Conservation (phyloP, 1,284 basidiomycete species). For the Ceratobasidium sp. region DNA sequence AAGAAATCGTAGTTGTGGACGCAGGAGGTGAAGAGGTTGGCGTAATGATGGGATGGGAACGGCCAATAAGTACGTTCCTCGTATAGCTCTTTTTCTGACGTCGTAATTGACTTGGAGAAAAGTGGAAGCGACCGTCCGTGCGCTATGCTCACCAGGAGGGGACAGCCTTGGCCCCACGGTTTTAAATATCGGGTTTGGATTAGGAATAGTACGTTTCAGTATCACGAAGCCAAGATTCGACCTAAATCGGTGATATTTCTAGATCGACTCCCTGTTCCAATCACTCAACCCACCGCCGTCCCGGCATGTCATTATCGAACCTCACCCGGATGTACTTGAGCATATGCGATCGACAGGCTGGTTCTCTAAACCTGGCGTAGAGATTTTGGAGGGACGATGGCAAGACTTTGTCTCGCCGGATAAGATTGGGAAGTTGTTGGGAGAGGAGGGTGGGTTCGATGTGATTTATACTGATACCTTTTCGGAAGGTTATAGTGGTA, state of each 20-base stretch:
- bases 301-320: conserved; percentile 93
- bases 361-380: conserved; percentile 82
- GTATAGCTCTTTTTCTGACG: neutral
- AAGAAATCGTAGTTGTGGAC: conserved; percentile 83
- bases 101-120: conserved; percentile 16
- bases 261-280: conserved; percentile 91
- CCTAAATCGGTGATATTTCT: conserved; percentile 34
- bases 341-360: conserved; percentile 82
- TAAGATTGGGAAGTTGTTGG: conserved; percentile 58
- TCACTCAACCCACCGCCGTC: conserved; percentile 69
- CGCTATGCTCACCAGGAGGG: conserved; percentile 67
- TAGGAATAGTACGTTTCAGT: conserved; percentile 82
- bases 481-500: conserved; percentile 86
- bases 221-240: neutral
- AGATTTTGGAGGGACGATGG: conserved; percentile 91
- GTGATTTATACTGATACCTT: conserved; percentile 97
- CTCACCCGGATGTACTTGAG: conserved; percentile 90
- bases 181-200: conserved; percentile 91
- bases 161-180: conserved; percentile 69
- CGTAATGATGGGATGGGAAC: conserved; percentile 98
- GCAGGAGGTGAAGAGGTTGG: conserved; percentile 80
- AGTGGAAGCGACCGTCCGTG: conserved; percentile 68
- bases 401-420: conserved; percentile 80
- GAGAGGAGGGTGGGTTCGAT: conserved; percentile 81
- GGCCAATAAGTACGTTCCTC: conserved; percentile 73